These are phyloP conservation scores for Litchi chinensis DNA, from an alignment of 345 rosid genomes.

Conservation along the genomic window DNA sequence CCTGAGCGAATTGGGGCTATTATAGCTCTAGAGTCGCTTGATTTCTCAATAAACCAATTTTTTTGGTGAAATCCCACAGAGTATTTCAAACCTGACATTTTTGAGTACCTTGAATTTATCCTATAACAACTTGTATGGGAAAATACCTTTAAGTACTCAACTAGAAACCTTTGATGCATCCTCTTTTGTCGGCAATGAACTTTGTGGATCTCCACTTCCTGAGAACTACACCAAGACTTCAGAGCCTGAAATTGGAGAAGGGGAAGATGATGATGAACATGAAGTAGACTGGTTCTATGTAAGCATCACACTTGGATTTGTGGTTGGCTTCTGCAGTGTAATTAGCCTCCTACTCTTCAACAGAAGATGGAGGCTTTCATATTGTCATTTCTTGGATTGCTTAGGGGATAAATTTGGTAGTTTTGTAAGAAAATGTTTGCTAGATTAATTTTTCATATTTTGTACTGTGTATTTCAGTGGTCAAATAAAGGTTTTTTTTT, in stretches of 20 bases:
- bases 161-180: not conserved
- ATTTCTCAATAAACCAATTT: conserved; percentile 12
- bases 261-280: not conserved
- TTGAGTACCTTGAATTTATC: not conserved
- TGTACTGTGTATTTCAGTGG: too few relatives aligned
- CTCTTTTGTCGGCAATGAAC: not conserved
- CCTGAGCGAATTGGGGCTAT: conserved; percentile 15
- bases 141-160: conserved; percentile 23
- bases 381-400: too few relatives aligned
- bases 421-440: too few relatives aligned
- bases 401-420: too few relatives aligned
- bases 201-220: not conserved
- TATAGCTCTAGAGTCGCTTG: not conserved
- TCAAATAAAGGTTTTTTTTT: too few relatives aligned
- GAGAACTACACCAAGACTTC: not conserved
- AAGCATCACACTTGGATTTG: not conserved
- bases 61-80: conserved; percentile 18
- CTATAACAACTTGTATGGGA: not conserved
- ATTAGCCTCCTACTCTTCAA: not conserved
- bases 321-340: not conserved
- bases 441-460: too few relatives aligned
- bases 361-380: too few relatives aligned
- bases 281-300: not conserved
- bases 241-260: too few relatives aligned
- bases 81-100: not conserved